Conservation (phyloP, 2,329 filamentous ascomycete genomes). For the Cryphonectria carpinicola region DNA sequence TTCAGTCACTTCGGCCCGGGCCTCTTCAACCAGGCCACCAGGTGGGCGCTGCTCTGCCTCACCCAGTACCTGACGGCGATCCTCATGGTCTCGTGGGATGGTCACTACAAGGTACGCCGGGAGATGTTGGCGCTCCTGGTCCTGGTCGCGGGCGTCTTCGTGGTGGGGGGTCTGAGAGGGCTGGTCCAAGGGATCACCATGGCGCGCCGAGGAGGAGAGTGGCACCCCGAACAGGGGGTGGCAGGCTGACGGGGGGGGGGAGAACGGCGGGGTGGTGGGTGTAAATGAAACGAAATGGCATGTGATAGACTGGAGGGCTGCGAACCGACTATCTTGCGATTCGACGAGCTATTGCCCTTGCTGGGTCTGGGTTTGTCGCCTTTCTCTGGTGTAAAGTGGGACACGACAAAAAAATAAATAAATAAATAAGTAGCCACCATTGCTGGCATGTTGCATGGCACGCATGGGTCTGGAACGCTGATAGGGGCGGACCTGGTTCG, state of each 20-base stretch:
- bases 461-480: neutral
- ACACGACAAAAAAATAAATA: neutral
- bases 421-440: neutral
- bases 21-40: conserved; percentile 6
- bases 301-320: neutral
- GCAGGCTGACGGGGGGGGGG: neutral
- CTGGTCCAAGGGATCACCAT: neutral
- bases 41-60: conserved; percentile 20
- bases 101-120: conserved; percentile 17
- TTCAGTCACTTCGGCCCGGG: conserved; percentile 21
- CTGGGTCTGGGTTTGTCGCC: neutral
- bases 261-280: too few relatives aligned
- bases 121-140: conserved; percentile 6
- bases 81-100: conserved; percentile 15
- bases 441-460: neutral
- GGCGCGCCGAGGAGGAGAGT: neutral
- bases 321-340: neutral
- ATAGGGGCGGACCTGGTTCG: neutral
- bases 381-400: neutral
- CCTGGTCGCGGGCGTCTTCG: conserved; percentile 1
- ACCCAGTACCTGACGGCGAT: conserved; percentile 25
- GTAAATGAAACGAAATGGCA: neutral
- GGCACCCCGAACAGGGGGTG: neutral
- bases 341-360: neutral
- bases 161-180: conserved; percentile 7